Percentiles rank a stretch among this genome's conserved stretches.
phyloP scores from a whole-genome alignment of 495 filamentous ascomycete genomes.

The Mycothermus thermophilus region DNA sequence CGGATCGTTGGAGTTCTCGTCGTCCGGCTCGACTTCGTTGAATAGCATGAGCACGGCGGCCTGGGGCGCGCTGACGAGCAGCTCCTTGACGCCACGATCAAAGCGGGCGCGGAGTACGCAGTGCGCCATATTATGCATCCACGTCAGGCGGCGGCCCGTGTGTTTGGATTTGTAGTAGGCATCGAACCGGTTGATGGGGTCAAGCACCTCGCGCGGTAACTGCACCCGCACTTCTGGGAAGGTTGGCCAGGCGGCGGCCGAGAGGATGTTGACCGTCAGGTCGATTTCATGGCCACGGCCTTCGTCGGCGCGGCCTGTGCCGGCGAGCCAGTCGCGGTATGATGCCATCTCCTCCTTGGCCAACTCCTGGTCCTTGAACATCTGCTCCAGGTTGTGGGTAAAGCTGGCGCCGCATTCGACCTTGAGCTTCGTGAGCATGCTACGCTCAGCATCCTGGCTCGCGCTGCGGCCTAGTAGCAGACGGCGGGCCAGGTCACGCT shows the following conservation, averaged over 20 bases:
- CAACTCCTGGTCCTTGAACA: conserved; percentile 97
- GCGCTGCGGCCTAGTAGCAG: conserved; percentile 84
- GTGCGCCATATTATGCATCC: conserved; percentile 86
- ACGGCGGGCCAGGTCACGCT: conserved; percentile 82
- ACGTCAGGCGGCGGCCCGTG: conserved; percentile 67
- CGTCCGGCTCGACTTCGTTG: conserved; percentile 47
- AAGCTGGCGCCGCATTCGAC: conserved; percentile 87
- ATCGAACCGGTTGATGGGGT: conserved; percentile 60
- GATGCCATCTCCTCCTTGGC: conserved; percentile 69
- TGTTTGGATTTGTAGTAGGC: conserved; percentile 75
- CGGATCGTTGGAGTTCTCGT: conserved; percentile 13
- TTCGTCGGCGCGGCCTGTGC: conserved; percentile 34
- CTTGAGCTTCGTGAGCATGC: conserved; percentile 83
- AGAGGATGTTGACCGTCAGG: conserved; percentile 74
- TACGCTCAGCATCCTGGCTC: conserved; percentile 85
- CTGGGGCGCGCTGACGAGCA: conserved; percentile 79
- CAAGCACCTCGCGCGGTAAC: conserved; percentile 57
- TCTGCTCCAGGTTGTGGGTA: conserved; percentile 92
- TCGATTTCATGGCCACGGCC: too few species aligned
- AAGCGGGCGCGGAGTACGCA: conserved; percentile 71
- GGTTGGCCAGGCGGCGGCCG: conserved; percentile 77
- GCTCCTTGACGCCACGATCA: conserved; percentile 62
- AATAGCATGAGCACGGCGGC: conserved; percentile 88
- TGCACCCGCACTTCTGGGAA: conserved; percentile 69
- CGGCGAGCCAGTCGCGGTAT: conserved; percentile 43